Evolutionary conservation across 2,329 filamentous ascomycete genomes (phyloP), one percentile per base, ranked within the genome.

Genomic region (Mycogone perniciosa): DNA sequence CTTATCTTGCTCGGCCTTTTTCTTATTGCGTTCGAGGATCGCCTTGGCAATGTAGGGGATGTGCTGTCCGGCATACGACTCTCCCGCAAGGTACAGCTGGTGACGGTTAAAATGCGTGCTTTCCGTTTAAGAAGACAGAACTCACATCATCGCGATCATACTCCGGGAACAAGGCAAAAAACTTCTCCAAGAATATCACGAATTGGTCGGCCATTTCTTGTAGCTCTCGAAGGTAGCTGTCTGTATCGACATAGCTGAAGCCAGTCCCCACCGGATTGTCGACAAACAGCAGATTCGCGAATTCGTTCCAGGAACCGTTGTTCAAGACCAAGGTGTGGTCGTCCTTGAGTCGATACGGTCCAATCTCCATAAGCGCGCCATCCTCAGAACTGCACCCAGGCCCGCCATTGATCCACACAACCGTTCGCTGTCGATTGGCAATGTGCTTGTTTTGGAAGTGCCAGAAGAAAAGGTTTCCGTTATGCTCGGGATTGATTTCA

Each of bases 381-480:
- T 99, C 95, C 77, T 96, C 91, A 30, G 92, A 97, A 68, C 90
- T 96, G 70, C 93, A 99, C 30, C 95, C 93, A 1, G 93, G 93
- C 0, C 93, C 95, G 48, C 93, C 95, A 65, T 99, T 99, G 52
- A 99, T 73, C 93, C 95, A 99, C 63, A 99, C 84, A 8, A 99
- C 87, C 3, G 91, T 96, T 52, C 93, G 82, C 67, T 93, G 88
- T 60, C 80, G 82, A 66, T 97, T 88, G 51, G 90, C 92, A 59
- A 99, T 96, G 68, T 99, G 93, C 59, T 88, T 81, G 66, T 97
- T 97, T 66, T 96, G 84, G 66, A 88, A 96, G 64, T 96, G 89
- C 93, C 93, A 99, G 76, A 99, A 99, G 76, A 97, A 99, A 13
- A 99, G 73, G 69, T 97, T 95, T 60, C 89, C 92, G 66, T 97